phyloP scores from a whole-genome alignment of 345 rosid species.

The Moricandia arvensis region DNA sequence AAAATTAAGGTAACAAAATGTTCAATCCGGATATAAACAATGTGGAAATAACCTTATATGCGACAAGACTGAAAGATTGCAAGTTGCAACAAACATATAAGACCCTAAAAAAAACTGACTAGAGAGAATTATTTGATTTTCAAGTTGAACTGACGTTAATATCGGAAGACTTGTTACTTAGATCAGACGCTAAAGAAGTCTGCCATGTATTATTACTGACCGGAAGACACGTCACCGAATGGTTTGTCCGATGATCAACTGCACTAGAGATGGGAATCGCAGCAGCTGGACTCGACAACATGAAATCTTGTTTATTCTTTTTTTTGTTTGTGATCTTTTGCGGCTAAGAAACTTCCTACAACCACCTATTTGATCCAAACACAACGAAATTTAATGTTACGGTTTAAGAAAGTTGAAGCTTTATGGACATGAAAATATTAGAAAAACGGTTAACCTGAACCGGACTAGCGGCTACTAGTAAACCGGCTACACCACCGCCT shows the following conservation, averaged over 20 bases:
- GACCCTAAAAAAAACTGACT: too few relatives aligned
- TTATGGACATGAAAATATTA: not conserved
- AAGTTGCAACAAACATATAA: too few relatives aligned
- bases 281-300: conserved; percentile 33
- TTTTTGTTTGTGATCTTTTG: conserved; percentile 57
- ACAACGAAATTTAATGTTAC: not conserved
- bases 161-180: conserved; percentile 22
- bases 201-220: conserved; percentile 24
- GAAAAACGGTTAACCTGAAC: conserved; percentile 59
- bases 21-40: conserved; percentile 1
- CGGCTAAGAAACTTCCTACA: conserved; percentile 85
- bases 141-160: conserved; percentile 24
- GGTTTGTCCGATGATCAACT: conserved; percentile 27
- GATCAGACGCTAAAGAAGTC: conserved; percentile 31
- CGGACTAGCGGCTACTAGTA: conserved; percentile 86
- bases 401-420: not conserved
- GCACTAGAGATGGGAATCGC: conserved; percentile 36
- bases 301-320: conserved; percentile 52
- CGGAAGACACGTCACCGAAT: conserved; percentile 16
- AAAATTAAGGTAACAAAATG: not conserved
- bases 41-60: conserved; percentile 10
- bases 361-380: conserved; percentile 58
- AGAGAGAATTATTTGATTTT: not conserved
- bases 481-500: conserved; percentile 94
- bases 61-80: not conserved